These are phyloP conservation scores for Cryptococcus sp. DNA, from an alignment of 1,284 basidiomycete genomes.

Conservation along the genomic window DNA sequence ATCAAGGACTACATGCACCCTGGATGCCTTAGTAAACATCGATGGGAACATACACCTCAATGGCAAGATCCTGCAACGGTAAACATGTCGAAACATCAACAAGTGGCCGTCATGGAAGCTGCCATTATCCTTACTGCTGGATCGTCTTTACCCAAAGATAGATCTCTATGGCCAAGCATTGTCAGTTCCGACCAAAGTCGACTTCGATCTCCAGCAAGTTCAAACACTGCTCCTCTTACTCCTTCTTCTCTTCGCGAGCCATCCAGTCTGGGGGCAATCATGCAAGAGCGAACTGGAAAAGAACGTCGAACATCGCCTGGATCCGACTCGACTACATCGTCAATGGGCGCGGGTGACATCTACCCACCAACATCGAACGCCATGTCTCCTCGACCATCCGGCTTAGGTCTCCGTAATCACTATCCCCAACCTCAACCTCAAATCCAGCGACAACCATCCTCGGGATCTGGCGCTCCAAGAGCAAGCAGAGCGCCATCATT, in stretches of 20 bases:
- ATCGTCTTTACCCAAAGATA: constrained; percentile 88
- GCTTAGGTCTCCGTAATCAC: constrained; percentile 5
- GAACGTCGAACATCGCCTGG: constrained; percentile 34
- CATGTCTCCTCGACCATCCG: constrained; percentile 14
- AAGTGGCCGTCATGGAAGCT: constrained; percentile 90
- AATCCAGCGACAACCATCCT: not conserved
- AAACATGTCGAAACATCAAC: constrained; percentile 92
- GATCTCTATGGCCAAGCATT: constrained; percentile 63
- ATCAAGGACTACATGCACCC: constrained; percentile 84
- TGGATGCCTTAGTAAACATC: constrained; percentile 90
- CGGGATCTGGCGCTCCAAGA: not conserved
- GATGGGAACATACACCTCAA: constrained; percentile 95
- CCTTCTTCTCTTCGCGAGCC: constrained; percentile 36
- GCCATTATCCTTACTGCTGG: constrained; percentile 50
- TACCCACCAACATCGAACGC: constrained; percentile 10
- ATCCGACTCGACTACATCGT: constrained; percentile 42
- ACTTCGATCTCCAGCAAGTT: constrained; percentile 36
- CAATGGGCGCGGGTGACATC: constrained; percentile 30
- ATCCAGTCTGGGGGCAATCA: constrained; percentile 17
- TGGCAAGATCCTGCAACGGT: constrained; percentile 96
- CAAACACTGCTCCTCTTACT: constrained; percentile 31
- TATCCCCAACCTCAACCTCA: not conserved
- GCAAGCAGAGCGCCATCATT: constrained; percentile 7
- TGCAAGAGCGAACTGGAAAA: constrained; percentile 15
- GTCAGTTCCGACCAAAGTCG: constrained; percentile 49